Evolutionary conservation across 2,329 filamentous ascomycete genomes (phyloP).

Genomic region (Blumeriella jaapii): DNA sequence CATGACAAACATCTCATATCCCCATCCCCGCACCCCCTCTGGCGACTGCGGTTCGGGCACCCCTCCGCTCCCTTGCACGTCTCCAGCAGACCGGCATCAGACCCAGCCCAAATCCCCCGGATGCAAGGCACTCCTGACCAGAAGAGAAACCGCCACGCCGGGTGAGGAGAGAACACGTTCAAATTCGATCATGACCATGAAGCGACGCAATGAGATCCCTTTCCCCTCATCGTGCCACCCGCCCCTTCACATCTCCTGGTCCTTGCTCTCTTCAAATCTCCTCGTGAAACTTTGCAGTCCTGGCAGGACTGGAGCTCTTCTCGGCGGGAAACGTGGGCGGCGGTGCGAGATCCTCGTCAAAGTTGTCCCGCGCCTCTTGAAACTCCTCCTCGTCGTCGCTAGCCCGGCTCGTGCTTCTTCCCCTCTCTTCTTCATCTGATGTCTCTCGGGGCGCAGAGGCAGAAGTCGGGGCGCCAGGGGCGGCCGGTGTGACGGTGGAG

Average conservation of each 20-base stretch:
- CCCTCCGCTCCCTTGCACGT: too few species aligned
- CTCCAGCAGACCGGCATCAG: too few species aligned
- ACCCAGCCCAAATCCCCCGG: too few species aligned
- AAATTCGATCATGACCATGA: background rate
- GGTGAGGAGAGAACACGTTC: background rate
- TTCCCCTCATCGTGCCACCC: too few species aligned
- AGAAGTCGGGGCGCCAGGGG: too few species aligned
- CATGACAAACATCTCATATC: too few species aligned
- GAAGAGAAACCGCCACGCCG: background rate
- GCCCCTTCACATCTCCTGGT: too few species aligned
- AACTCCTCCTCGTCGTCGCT: conserved; percentile 33
- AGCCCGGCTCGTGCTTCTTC: conserved; percentile 3
- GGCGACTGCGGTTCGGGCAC: too few species aligned
- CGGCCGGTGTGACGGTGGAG: too few species aligned
- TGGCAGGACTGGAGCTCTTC: conserved; percentile 39
- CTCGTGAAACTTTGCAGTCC: conserved; percentile 49
- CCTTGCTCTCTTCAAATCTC: conserved; percentile 31
- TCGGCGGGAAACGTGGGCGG: conserved; percentile 23
- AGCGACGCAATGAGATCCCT: background rate
- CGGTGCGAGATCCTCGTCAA: conserved; percentile 34
- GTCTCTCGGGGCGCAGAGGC: too few species aligned
- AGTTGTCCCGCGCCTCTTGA: conserved; percentile 36
- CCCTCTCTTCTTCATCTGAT: conserved; percentile 8
- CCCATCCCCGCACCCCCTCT: too few species aligned
- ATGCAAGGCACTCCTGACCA: too few species aligned